Evolutionary conservation across 805 yeast species (phyloP), one percentile per base, ranked within the genome.

Genomic region (Brettanomyces anomalus): DNA sequence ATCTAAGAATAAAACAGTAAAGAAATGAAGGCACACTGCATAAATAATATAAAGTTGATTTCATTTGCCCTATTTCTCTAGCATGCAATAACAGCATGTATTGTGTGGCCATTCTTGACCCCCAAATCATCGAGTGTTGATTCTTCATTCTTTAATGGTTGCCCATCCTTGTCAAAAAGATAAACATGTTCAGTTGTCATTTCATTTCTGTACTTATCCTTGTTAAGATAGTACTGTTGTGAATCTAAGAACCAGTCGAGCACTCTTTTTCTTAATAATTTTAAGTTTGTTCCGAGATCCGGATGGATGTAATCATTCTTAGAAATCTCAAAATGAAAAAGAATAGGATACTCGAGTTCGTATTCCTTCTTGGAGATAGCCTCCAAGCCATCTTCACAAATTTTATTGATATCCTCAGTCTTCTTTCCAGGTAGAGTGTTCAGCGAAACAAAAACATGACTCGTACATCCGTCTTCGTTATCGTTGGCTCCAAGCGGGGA

Each of bases 281-380:
- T 71, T 30, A 89, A 68, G 16, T 80, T 74, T 8, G 89, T 77
- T 1, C 95, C 95, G 40, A 68, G 71, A 46, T 77, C 89, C 4
- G 79, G 81, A 44, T 84, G 75, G 46, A 76, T 77, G 55, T 77
- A 85, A 52, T 85, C 95, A 51, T 81, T 89, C 0, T 94, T 93
- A 26, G 85, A 76, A 60, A 85, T 85, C 56, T 85, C 94, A 50
- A 83, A 70, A 57, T 83, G 84, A 56, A 79, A 85, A 20, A 65
- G 66, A 28, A 82, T 48, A 2, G 76, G 72, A 19, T 55, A 59
- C 4, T 51, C 42, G 17, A 65, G 46, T 39, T 55, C 42, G 43
- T 60, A 28, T 1, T 42, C 19, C 3, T 34, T 40, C n/a, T 31
- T 37, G 14, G 38, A 49, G 40, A n/a, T 20, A n/a, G 45, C 33